Evolutionary conservation across 2,329 filamentous ascomycete species (phyloP).

Genomic region (Periglandula ipomoeae): DNA sequence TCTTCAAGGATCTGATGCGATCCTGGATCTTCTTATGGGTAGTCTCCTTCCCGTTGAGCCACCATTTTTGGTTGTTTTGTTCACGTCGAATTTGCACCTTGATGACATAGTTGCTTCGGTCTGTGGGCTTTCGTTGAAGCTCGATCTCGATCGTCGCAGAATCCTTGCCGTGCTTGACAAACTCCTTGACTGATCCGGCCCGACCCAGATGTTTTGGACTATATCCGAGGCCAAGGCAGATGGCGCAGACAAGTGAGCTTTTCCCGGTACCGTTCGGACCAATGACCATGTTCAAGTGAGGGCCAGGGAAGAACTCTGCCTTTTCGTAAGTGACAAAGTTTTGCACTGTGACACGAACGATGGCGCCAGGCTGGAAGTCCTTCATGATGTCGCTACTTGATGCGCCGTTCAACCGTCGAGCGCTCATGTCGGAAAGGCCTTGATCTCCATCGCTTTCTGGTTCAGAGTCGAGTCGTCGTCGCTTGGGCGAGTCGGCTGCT

Average conservation of each 20-base stretch:
- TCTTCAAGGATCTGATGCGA: constrained; percentile 64
- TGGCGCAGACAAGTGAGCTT: constrained; percentile 92
- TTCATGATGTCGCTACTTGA: constrained; percentile 15
- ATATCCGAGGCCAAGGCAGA: constrained; percentile 87
- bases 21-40: constrained; percentile 56
- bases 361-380: constrained; percentile 64
- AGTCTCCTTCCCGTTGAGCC: constrained; percentile 57
- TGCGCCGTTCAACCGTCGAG: constrained; percentile 7
- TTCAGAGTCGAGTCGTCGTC: constrained; percentile 22
- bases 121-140: constrained; percentile 55
- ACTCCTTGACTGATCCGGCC: constrained; percentile 76
- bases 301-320: constrained; percentile 84
- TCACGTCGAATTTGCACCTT: constrained; percentile 70
- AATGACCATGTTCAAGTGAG: constrained; percentile 95
- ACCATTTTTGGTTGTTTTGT: constrained; percentile 73
- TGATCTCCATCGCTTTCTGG: constrained; percentile 12
- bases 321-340: constrained; percentile 95
- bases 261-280: constrained; percentile 98
- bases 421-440: constrained; percentile 9
- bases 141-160: constrained; percentile 85
- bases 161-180: constrained; percentile 79
- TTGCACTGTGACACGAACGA: constrained; percentile 73
- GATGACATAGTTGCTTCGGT: constrained; percentile 61
- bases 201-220: constrained; percentile 73
- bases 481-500: constrained; percentile 24